phyloP scores from a whole-genome alignment of 2,329 filamentous ascomycete genomes.

The Talaromyces atroroseus region DNA sequence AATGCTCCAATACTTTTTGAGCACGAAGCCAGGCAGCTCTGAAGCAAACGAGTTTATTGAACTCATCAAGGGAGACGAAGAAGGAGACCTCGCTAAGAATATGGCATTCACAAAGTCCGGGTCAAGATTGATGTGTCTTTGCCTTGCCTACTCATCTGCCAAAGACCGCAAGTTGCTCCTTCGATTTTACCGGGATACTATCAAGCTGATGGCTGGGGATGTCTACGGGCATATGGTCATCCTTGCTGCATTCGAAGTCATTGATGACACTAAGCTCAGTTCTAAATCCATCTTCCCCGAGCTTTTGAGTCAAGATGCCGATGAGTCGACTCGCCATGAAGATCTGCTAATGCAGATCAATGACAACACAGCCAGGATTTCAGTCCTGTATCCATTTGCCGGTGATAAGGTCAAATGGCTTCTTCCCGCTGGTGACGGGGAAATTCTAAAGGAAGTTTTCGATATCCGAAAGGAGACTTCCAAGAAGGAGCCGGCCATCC shows the following conservation, averaged over 20 bases:
- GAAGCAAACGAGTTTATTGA: conserved; percentile 86
- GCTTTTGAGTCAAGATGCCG: conserved; percentile 63
- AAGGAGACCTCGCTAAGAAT: conserved; percentile 86
- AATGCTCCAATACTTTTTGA: conserved; percentile 93
- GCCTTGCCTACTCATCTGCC: conserved; percentile 76
- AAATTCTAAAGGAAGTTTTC: conserved; percentile 70
- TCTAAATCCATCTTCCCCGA: conserved; percentile 83
- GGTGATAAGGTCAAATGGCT: conserved; percentile 56
- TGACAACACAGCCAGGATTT: conserved; percentile 49
- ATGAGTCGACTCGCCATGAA: conserved; percentile 35
- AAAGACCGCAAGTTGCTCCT: conserved; percentile 91
- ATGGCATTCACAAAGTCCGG: conserved; percentile 92
- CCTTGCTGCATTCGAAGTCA: conserved; percentile 79
- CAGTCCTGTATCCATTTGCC: conserved; percentile 77
- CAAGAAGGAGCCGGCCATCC: conserved; percentile 78
- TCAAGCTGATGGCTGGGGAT: conserved; percentile 80
- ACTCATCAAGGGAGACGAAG: conserved; percentile 84
- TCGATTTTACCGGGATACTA: conserved; percentile 82
- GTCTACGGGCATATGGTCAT: conserved; percentile 72
- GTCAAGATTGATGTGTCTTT: conserved; percentile 71
- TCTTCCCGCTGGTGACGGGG: conserved; percentile 59
- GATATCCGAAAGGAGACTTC: conserved; percentile 76
- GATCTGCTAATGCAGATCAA: conserved; percentile 40
- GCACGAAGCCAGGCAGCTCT: conserved; percentile 67
- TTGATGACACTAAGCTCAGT: conserved; percentile 88